Evolutionary conservation across 1,284 basidiomycete genomes (phyloP).

Genomic region (Mycena sp.): DNA sequence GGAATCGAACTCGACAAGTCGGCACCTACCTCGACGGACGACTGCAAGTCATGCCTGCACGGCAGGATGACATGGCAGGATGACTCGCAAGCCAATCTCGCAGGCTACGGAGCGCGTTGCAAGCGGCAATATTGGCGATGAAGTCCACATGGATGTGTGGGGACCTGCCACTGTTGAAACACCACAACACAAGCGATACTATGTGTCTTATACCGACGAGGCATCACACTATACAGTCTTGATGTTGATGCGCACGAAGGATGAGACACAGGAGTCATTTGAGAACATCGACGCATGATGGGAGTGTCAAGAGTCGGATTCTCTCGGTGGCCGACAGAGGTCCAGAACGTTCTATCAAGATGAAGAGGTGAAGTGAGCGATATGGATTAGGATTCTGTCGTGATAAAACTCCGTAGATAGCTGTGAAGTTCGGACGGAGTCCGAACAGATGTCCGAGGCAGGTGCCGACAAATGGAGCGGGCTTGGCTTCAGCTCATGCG

Average conservation of each 20-base stretch:
- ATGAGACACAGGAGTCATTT: conserved; percentile 31
- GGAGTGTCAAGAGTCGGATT: conserved; percentile 20
- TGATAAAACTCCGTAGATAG: too few species aligned
- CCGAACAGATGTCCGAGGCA: too few species aligned
- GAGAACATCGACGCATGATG: conserved; percentile 26
- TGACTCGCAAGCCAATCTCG: conserved; percentile 33
- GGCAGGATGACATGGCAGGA: too few species aligned
- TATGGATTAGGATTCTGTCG: too few species aligned
- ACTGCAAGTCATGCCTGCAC: conserved; percentile 35
- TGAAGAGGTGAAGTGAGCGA: too few species aligned
- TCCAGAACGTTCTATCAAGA: conserved; percentile 28
- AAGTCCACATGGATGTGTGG: conserved; percentile 36
- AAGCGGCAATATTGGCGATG: conserved; percentile 32
- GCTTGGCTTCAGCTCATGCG: too few species aligned
- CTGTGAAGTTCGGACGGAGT: too few species aligned
- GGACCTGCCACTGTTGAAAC: conserved; percentile 33
- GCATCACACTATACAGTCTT: conserved; percentile 25
- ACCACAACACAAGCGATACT: conserved; percentile 33
- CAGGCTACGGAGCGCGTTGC: conserved; percentile 30
- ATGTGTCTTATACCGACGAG: conserved; percentile 39
- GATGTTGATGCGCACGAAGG: conserved; percentile 34
- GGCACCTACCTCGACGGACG: neutral
- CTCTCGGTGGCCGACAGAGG: conserved; percentile 36
- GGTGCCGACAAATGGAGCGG: too few species aligned
- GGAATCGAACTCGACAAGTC: conserved; percentile 14